Conservation (phyloP, 1,139 yeast species). For the Sugiyamaella novakii region DNA sequence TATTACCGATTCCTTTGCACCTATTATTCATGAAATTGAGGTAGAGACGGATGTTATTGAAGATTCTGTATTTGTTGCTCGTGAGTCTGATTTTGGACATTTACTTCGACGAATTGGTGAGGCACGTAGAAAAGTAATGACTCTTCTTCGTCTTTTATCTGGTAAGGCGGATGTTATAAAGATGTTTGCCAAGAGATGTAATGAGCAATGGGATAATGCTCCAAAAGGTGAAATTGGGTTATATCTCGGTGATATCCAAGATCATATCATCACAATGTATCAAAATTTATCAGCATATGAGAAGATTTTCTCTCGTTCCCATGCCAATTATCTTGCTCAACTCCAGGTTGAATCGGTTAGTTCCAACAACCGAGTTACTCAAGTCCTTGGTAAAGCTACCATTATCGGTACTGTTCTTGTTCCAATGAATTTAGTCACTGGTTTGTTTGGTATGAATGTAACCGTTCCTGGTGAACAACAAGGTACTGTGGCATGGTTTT, state of each 20-base stretch:
- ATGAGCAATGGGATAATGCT: constrained; percentile 56
- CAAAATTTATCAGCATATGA: constrained; percentile 88
- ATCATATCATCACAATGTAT: constrained; percentile 94
- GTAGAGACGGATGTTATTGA: constrained; percentile 91
- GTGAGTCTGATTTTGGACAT: constrained; percentile 58
- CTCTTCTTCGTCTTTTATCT: constrained; percentile 81
- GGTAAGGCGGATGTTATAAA: constrained; percentile 97
- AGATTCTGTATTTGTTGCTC: constrained; percentile 70
- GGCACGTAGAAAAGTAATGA: constrained; percentile 87
- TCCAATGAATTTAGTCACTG: constrained; percentile 88
- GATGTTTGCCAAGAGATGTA: constrained; percentile 96
- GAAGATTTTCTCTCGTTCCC: constrained; percentile 89
- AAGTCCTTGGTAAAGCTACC: constrained; percentile 86
- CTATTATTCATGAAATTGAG: constrained; percentile 82
- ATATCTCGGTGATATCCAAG: constrained; percentile 95
- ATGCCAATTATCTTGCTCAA: constrained; percentile 89
- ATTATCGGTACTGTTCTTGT: constrained; percentile 86
- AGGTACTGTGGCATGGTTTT: constrained; percentile 58
- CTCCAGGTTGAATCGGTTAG: constrained; percentile 89
- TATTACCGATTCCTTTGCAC: constrained; percentile 91
- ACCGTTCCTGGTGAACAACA: constrained; percentile 59
- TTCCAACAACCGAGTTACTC: constrained; percentile 80
- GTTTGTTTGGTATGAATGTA: constrained; percentile 96
- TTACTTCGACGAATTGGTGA: constrained; percentile 86
- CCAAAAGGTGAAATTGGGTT: constrained; percentile 52